Conservation (phyloP, 257 asterid species). For the Solanum raphanifolium region DNA sequence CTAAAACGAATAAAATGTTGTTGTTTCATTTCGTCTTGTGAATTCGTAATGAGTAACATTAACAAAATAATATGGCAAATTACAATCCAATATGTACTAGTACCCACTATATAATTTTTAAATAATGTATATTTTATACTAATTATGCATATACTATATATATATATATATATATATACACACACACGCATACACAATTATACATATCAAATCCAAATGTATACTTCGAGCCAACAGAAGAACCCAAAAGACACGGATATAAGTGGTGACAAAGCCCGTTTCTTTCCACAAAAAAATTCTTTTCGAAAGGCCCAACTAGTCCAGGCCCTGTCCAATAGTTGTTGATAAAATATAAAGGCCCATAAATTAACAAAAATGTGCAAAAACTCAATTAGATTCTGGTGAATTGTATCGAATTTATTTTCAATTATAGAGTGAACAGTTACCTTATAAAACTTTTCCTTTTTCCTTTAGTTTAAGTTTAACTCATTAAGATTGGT, state of each 20-base stretch:
- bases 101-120: no score
- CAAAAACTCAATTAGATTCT: no score
- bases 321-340: neutral
- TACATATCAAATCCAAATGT: neutral
- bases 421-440: no score
- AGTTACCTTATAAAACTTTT: no score
- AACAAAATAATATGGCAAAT: neutral
- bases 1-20: neutral
- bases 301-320: neutral
- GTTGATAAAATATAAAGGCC: neutral
- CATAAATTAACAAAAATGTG: neutral
- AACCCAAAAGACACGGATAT: neutral
- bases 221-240: neutral
- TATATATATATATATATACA: no score
- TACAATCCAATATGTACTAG: neutral
- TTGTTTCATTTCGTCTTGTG: neutral
- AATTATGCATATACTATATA: neutral
- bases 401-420: no score
- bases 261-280: neutral
- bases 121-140: neutral
- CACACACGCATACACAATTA: neutral
- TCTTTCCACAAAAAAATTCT: no score
- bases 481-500: neutral
- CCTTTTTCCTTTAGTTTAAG: no score
- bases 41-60: neutral